Conservation (phyloP, 495 filamentous ascomycete genomes). For the Lophium mytilinum region DNA sequence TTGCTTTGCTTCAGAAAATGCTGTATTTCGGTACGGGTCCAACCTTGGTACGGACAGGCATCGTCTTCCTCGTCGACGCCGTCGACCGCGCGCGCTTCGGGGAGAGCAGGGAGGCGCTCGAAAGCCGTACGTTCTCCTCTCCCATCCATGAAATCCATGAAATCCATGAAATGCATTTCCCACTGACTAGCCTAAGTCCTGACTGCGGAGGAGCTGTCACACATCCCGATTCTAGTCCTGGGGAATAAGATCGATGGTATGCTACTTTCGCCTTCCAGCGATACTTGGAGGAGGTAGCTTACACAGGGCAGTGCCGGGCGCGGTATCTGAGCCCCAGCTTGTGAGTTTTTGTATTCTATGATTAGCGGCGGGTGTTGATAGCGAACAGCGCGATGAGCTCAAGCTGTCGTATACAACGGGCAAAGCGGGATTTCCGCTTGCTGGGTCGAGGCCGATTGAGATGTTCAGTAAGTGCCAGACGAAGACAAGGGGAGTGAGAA, state of each 20-base stretch:
- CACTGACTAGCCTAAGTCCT: background rate
- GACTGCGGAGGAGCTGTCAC: background rate
- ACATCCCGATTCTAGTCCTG: background rate
- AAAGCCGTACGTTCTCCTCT: background rate
- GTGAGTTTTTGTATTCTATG: background rate
- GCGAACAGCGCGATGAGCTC: background rate
- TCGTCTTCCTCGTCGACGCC: conserved; percentile 6
- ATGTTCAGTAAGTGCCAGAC: background rate
- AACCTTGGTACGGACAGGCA: background rate
- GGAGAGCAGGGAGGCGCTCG: background rate
- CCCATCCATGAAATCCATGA: background rate
- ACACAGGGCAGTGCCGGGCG: background rate
- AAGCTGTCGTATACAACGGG: background rate
- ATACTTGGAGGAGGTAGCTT: background rate
- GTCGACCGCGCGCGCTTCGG: background rate
- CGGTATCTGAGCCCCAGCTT: background rate
- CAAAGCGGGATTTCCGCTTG: background rate
- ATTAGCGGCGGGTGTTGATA: background rate
- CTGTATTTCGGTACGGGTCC: background rate
- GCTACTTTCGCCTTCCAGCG: background rate
- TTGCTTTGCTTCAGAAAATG: background rate
- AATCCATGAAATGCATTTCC: too few relatives aligned
- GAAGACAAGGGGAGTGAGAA: background rate
- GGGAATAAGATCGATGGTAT: conserved; percentile 2
- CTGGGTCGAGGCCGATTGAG: background rate